Evolutionary conservation across 257 asterid genomes (phyloP).

Genomic region (Orobanche coerulescens): DNA sequence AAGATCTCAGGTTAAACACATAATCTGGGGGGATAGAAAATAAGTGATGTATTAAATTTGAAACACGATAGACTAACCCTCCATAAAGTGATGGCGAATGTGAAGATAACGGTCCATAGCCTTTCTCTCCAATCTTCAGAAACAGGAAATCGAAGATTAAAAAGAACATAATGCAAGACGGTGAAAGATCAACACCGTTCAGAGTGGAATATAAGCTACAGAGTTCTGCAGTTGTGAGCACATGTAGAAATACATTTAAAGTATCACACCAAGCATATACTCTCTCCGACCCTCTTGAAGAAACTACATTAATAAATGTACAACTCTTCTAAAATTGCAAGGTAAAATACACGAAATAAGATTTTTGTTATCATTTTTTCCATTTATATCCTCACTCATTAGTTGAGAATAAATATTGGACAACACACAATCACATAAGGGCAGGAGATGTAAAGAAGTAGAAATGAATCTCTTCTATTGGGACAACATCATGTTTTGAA

Average conservation of each 20-base stretch:
- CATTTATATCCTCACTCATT: no score
- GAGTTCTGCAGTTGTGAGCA: neutral
- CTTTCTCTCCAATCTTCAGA: conserved; percentile 58
- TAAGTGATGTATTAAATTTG: conserved; percentile 12
- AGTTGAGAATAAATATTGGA: no score
- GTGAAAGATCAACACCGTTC: conserved; percentile 7
- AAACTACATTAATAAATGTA: no score
- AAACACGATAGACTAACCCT: conserved; percentile 42
- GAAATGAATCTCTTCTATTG: no score
- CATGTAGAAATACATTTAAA: neutral
- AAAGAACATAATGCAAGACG: conserved; percentile 13
- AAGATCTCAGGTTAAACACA: conserved; percentile 13
- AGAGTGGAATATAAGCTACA: neutral
- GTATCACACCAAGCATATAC: neutral
- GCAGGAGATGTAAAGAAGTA: no score
- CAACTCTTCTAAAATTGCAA: no score
- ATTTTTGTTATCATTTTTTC: no score
- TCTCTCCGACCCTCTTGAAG: no score
- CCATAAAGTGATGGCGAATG: conserved; percentile 57
- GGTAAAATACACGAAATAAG: no score
- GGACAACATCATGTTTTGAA: no score
- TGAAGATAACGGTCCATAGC: conserved; percentile 52
- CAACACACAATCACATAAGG: no score
- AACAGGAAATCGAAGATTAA: conserved; percentile 20
- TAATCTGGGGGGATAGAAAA: neutral